Evolutionary conservation across 108 stramenopile species (phyloP), one percentile per base, ranked within the genome.

Genomic region (Skeletonema costatum): DNA sequence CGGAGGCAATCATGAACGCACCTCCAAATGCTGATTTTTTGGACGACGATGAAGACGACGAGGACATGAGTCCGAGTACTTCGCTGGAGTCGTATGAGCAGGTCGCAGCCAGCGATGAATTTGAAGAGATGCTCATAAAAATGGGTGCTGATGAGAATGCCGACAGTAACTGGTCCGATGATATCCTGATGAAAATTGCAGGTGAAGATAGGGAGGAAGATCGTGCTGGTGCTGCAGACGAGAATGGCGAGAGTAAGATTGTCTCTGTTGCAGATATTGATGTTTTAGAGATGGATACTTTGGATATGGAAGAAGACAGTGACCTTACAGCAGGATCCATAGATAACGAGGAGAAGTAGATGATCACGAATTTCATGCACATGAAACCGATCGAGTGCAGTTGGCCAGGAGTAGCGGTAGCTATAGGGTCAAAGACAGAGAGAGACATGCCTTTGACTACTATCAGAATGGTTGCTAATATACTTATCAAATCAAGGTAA

Each of bases 1-100:
- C 94, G 11, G 88, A 91, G 64, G 94, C 94, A n/a, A 95, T 95
- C 66, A 56, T 95, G 64, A 86, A 86, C 42, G 90, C 94, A 12
- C 84, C 87, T 5, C 88, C 91, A 9, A 83, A 82, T 14, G 88
- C 89, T 35, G 78, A 90, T 53, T 80, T 78, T 59, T 39, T 88
- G n/a, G 70, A 68, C 13, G 56, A 58, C 0, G 61, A 29, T 19
- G 62, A 80, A 53, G 67, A 80, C 33, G 5, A 41, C 1, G 21
- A 56, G 19, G 53, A 56, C 3, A 56, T 0, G 2, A 56, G 1
- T 56, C 25, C 29, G 7, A 17, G 9, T 67, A 16, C 61, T 32
- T 61, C 71, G 17, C 19, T 39, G 4, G 74, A 75, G n/a, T 41
- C 58, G 2, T 56, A 29, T 29, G 53, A 56, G 53, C 53, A 56